Evolutionary conservation across 140 eudicot genomes (phyloP).

Genomic region (Ambrosia hybrid): DNA sequence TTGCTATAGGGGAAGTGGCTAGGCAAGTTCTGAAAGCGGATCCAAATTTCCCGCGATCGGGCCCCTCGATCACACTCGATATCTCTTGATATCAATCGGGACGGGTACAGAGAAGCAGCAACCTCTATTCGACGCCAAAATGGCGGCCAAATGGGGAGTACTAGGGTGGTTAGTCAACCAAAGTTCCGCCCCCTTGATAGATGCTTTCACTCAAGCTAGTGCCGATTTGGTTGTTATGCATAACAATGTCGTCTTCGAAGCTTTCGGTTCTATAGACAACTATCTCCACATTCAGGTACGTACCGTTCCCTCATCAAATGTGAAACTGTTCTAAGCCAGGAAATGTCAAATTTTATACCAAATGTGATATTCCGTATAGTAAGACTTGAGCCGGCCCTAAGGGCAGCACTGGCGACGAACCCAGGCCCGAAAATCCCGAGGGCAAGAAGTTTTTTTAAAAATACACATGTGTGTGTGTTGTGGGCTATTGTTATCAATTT

Average conservation of each 20-base stretch:
- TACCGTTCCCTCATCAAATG: too few species aligned
- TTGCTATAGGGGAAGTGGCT: slow-evolving; percentile 54
- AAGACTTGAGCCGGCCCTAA: too few species aligned
- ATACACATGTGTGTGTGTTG: too few species aligned
- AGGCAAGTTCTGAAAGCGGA: slow-evolving; percentile 35
- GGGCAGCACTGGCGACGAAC: too few species aligned
- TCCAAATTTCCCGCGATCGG: slow-evolving; percentile 35
- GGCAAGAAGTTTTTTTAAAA: too few species aligned
- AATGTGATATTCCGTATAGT: too few species aligned
- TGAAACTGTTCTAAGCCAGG: too few species aligned
- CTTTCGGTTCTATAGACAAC: slow-evolving; percentile 44
- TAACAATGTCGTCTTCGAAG: slow-evolving; percentile 43
- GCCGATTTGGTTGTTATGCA: slow-evolving; percentile 51
- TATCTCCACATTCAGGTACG: slow-evolving; percentile 63
- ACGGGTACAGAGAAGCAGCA: slow-evolving; percentile 45
- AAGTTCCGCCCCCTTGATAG: slow-evolving; percentile 40
- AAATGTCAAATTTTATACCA: not conserved
- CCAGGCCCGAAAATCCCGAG: too few species aligned
- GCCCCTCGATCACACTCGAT: slow-evolving; percentile 40
- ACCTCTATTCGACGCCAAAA: slow-evolving; percentile 33
- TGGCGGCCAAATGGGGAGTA: slow-evolving; percentile 59
- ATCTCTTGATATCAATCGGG: slow-evolving; percentile 56
- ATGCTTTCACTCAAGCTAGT: slow-evolving; percentile 41
- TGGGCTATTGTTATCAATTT: too few species aligned
- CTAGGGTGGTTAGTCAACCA: slow-evolving; percentile 47